Base-by-base conservation (phyloP, 371 early-diverging fungal species). In the Capillidium rhysosporum region DNA sequence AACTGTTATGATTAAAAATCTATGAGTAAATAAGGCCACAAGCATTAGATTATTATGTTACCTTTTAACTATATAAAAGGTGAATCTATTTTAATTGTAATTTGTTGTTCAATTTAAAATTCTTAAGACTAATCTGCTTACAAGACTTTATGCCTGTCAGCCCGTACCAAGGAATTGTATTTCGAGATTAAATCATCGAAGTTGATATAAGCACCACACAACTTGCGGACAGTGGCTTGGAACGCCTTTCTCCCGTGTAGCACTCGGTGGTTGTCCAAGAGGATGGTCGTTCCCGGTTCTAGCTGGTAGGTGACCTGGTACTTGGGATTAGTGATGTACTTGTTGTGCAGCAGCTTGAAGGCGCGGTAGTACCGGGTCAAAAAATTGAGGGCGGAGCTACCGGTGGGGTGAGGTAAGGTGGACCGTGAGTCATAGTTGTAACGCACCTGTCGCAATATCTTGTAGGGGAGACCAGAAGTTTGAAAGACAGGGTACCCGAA, bases 391-490 rank as follows among this genome's bases (percentile, higher is more conserved):
- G 60, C 60, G 30, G 73, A 61, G 47, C n/a, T 52, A 54, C 23
- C 46, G 18, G 21, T 16, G 5, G 16, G 16, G 54, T 73, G 76
- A 49, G 69, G 59, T 28, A 89, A 46, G 0, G 77, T 71, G 2
- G 83, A 80, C 4, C 92, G 75, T 63, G 89, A 89, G 57, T 88
- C 79, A 55, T 88, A 86, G 66, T 91, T 91, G 68, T 78, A 91
- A 14, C 92, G 76, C 40, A 91, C 65, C 56, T 84, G 87, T 55
- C 69, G 70, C 8, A 88, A 68, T 3, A 68, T 62, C 16, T 71
- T 65, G 16, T 67, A 62, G 4, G 7, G 7, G 34, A 7, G 4
- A 12, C 12, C 4, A 34, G 4, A 7, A 12, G 12, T 34, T 16
- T 59, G 57, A 14, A 75, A 67, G 26, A 77, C 76, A 44, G 78